Evolutionary conservation across 306 rosid species (phyloP), one percentile per base, ranked within the genome.

Genomic region (Abrus pulchellus): DNA sequence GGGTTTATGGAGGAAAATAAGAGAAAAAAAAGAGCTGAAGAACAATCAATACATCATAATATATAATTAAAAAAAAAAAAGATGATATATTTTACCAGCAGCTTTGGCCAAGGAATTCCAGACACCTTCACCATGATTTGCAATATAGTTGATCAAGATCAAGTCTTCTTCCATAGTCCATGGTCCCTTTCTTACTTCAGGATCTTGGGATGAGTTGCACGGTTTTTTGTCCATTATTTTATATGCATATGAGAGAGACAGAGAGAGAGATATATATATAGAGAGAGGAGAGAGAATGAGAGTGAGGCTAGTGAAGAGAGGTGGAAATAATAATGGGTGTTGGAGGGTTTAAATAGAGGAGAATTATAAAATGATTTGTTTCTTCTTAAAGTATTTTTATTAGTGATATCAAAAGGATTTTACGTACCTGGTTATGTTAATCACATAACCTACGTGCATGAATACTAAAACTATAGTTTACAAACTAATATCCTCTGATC

Each of bases 91-190:
- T 7, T 72, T 91, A 95, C 99, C 99, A 7, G 99, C 97, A 79
- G 99, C 85, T 81, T 91, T 95, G 86, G 99, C 98, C 47, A 95
- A 86, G 77, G 93, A 87, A 68, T 95, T 95, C 99, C 99, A 95
- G 11, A 95, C 98, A 9, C 99, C 99, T 89, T 95, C 99, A 53
- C 99, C 99, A 27, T 95, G 99, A 83, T 93, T 95, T 7, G 99
- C 97, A 40, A 95, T 95, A 71, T 95, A 92, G 88, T 90, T 93
- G 11, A 95, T 92, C 76, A 95, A 86, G 88, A 93, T 93, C 90
- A 92, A 78, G 62, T 95, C 99, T 79, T 95, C 99, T 86, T 93
- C 99, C 91, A 90, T 83, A n/a, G 99, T 93, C 98, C 99, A 95
- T 56, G 99, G 99, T 66, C 99, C 99, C 82, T 95, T 95, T 85